These are phyloP conservation scores for Chimonanthus praecox DNA, from an alignment of 164 flowering plant genomes.

Conservation along the genomic window DNA sequence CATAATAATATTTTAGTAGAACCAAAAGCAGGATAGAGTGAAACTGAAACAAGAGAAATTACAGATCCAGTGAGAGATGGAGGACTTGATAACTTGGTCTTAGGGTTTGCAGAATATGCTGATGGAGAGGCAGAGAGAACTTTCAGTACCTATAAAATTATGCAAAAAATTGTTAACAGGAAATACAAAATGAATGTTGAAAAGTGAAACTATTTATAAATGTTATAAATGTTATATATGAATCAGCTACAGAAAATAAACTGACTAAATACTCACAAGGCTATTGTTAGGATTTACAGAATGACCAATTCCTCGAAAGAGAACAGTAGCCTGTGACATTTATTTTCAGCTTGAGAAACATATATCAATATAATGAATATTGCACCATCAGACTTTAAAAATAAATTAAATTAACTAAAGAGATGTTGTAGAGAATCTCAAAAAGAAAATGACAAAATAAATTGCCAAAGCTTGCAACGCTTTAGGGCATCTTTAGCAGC, in stretches of 20 bases:
- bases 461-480: too few species aligned
- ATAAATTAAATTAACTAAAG: too few species aligned
- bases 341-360: conserved; percentile 1
- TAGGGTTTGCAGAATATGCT: conserved; percentile 89
- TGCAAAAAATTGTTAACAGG: not conserved
- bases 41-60: conserved; percentile 79
- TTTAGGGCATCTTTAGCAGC: too few species aligned
- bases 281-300: conserved; percentile 69
- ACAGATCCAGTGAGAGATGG: conserved; percentile 75
- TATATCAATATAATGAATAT: conserved; percentile 1
- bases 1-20: too few species aligned
- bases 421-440: too few species aligned
- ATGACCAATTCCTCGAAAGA: conserved; percentile 90
- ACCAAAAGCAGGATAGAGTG: conserved; percentile 19
- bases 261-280: conserved; percentile 40
- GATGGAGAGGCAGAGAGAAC: conserved; percentile 91
- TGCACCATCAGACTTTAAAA: not conserved
- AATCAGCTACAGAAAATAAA: not conserved
- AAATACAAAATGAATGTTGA: not conserved
- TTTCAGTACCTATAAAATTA: conserved; percentile 57
- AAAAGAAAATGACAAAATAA: too few species aligned
- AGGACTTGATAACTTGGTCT: conserved; percentile 58
- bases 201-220: too few species aligned
- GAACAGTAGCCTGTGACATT: conserved; percentile 79
- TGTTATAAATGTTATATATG: too few species aligned